Base-by-base conservation (phyloP, 1,284 basidiomycete species). In the Mixia osmundae region DNA sequence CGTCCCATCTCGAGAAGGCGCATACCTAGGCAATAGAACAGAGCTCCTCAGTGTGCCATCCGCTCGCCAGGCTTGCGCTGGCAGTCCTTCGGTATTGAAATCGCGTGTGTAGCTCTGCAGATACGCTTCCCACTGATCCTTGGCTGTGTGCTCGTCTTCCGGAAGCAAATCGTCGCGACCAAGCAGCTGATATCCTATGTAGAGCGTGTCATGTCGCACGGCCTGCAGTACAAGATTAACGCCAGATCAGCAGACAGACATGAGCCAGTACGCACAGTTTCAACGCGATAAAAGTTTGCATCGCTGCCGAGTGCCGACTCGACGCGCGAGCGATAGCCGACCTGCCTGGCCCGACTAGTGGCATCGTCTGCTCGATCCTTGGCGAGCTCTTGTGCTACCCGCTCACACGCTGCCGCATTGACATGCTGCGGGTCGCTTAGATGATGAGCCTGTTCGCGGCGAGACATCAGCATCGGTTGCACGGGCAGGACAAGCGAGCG, bases 231-330 rank as follows among this genome's bases (percentile, higher is more conserved):
- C n/a, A n/a, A n/a, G n/a, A n/a, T n/a, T 30, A 8, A n/a, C 12
- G 22, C 10, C 22, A 38, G 8, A 28, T 38, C 29, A 37, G 30
- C 18, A 15, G n/a, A 16, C 21, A 33, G 18, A n/a, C 23, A 19
- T 10, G 20, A 11, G 11, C 6, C 19, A 30, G 16, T 12, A 16
- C 46, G 38, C 4, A 51, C 37, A 46, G 48, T 53, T 37, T 52
- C 51, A 32, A 54, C 42, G 26, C 51, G 44, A 35, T 53, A 54
- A 8, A 54, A 33, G 39, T 52, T 51, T 28, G 51, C 49, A 36
- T 54, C 52, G n/a, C 32, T 39, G 1, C 49, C 48, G 26, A 50
- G 37, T 5, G 44, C 43, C 5, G 42, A 31, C 24, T 51, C 49
- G 28, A 46, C 47, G 10, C 43, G 34, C 0, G 35, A 35, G n/a